Evolutionary conservation across 768 basidiomycete genomes (phyloP).

Genomic region (Harrya chromipes): DNA sequence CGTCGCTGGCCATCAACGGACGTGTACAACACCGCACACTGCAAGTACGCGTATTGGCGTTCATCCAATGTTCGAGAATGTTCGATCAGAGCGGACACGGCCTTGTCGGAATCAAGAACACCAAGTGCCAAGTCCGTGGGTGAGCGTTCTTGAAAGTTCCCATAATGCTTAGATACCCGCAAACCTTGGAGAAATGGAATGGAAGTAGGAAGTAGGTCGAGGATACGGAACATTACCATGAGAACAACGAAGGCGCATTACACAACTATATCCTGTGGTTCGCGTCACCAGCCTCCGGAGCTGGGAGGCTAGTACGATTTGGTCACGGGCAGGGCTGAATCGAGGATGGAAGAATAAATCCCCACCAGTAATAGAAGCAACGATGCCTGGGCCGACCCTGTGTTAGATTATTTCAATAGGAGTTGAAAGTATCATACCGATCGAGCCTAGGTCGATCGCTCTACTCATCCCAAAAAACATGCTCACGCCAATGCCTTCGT

Average conservation of each 20-base stretch:
- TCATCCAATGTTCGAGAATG: conserved; percentile 69
- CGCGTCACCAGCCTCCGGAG: conserved; percentile 64
- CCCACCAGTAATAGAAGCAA: conserved; percentile 79
- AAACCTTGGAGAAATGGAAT: conserved; percentile 44
- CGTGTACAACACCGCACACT: conserved; percentile 88
- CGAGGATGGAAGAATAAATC: conserved; percentile 90
- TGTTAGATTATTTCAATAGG: conserved; percentile 6
- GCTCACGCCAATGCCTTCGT: conserved; percentile 87
- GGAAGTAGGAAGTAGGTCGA: conserved; percentile 4
- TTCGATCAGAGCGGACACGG: conserved; percentile 70
- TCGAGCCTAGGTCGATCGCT: conserved; percentile 83
- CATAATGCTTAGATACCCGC: conserved; percentile 61
- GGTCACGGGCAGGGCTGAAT: conserved; percentile 73
- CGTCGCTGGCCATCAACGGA: conserved; percentile 70
- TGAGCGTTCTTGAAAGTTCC: conserved; percentile 67
- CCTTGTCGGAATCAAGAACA: conserved; percentile 75
- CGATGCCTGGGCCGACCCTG: conserved; percentile 42
- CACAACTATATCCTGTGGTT: conserved; percentile 76
- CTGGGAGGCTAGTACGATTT: conserved; percentile 66
- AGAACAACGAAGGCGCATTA: conserved; percentile 80
- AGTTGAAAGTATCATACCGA: conserved; percentile 48
- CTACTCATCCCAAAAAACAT: conserved; percentile 80
- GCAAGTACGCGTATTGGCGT: conserved; percentile 72
- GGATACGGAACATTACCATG: conserved; percentile 50
- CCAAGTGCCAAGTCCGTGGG: conserved; percentile 78